These are phyloP conservation scores for Neckera pumila DNA, from an alignment of 225 moss, liverwort and hornwort genomes.

Conservation along the genomic window DNA sequence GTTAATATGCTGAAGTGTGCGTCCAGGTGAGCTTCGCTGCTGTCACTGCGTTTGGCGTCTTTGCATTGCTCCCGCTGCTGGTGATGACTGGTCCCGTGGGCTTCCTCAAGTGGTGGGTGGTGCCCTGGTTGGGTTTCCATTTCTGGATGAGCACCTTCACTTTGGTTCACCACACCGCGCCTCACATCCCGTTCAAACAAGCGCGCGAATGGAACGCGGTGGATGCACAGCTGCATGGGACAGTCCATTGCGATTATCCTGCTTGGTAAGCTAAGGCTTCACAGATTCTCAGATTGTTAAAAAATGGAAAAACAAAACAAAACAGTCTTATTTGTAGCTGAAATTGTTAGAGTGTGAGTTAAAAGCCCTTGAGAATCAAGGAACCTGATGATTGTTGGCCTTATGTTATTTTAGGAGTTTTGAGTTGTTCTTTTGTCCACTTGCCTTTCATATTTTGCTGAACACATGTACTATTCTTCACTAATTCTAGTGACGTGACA, in stretches of 20 bases:
- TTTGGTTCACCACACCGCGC: slow-evolving; percentile 78
- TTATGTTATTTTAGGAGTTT: neutral
- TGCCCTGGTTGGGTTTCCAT: slow-evolving; percentile 88
- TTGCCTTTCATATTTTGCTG: neutral
- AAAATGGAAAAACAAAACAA: neutral
- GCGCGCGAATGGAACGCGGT: slow-evolving; percentile 68
- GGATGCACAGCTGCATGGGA: slow-evolving; percentile 65
- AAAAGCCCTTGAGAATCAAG: neutral
- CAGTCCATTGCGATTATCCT: slow-evolving; percentile 82
- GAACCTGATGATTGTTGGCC: neutral
- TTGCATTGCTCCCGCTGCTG: slow-evolving; percentile 52
- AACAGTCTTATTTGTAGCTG: neutral
- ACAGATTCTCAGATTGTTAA: neutral
- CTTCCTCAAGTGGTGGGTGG: slow-evolving; percentile 78
- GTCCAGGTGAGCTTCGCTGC: slow-evolving; percentile 54
- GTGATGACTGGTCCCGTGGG: slow-evolving; percentile 52
- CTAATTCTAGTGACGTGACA: neutral
- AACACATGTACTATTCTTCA: neutral
- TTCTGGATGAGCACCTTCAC: slow-evolving; percentile 98
- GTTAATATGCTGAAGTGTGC: neutral
- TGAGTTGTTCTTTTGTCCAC: neutral
- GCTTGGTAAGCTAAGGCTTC: slow-evolving; percentile 30
- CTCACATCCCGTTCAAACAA: slow-evolving; percentile 82
- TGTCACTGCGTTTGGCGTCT: slow-evolving; percentile 52
- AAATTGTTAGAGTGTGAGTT: neutral